Evolutionary conservation across 2,329 filamentous ascomycete genomes (phyloP), one percentile per base, ranked within the genome.

Genomic region (Magnaporthiopsis incrustans): DNA sequence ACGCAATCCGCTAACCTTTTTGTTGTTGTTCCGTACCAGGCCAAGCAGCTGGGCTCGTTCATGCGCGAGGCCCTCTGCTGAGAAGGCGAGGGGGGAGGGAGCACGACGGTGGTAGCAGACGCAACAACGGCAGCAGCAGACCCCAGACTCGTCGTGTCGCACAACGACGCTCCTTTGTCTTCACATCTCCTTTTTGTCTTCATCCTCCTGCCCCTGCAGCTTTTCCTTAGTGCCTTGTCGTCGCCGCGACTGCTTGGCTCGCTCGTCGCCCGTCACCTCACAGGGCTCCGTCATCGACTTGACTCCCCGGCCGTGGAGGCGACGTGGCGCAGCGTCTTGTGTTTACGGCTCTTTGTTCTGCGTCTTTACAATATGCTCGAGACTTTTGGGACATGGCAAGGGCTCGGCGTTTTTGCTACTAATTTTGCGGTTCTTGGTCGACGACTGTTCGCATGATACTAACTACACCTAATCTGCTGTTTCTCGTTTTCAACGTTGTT

Each of bases 31-130:
- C n/a, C 11, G 27, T 30, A 44, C 3, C 63, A 77, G 74, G 76
- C 76, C 56, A 77, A 75, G 65, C 71, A 73, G 44, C 71, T 78
- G 15, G 73, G 73, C 59, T 67, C 67, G 3, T 73, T 75, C 66
- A 70, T 77, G 64, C 71, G 72, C 38, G 73, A 76, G 65, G 75
- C 73, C n/a, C 68, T 77, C n/a, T 38, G 68, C 50, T 68, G 68
- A 63, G 62, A 25, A 59, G 35, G 27, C n/a, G 44, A 53, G 44
- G 44, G 22, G 44, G 25, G 58, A 30, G 27, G 26, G 56, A 53
- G 57, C 32, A 32, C 56, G 32, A 63, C 57, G 38, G 57, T 27
- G 22, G 56, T 12, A 56, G 25, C 44, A 57, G 33, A 30, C 30
- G 30, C 30, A 30, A 30, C 30, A 30, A 30, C 18, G 56, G 56